These are phyloP conservation scores for Verbena officinalis DNA, from an alignment of 257 asterid species.

Conservation along the genomic window DNA sequence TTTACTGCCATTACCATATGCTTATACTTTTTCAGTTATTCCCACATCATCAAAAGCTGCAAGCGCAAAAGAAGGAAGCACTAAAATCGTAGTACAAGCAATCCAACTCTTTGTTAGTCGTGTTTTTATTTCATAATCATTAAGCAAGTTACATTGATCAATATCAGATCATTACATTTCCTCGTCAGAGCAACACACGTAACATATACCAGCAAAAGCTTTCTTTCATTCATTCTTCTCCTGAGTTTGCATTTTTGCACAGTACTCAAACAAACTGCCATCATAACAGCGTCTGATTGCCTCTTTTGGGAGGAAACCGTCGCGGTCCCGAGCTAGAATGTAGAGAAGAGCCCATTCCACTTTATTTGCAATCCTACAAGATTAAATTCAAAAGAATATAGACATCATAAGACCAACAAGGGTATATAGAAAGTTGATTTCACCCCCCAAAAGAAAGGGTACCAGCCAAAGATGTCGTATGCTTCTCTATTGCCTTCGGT, in stretches of 20 bases:
- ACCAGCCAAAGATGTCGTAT: conserved; percentile 67
- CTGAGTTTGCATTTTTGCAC: conserved; percentile 57
- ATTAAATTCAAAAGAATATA: not conserved
- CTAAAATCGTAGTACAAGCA: too few species aligned
- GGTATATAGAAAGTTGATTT: not conserved
- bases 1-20: too few species aligned
- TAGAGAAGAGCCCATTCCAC: conserved; percentile 70
- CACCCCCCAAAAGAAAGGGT: not conserved
- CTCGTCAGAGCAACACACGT: too few species aligned
- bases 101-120: too few species aligned
- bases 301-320: conserved; percentile 80
- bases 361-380: conserved; percentile 61
- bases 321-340: conserved; percentile 68
- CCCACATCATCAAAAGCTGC: too few species aligned
- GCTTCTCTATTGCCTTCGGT: conserved; percentile 63
- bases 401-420: too few species aligned
- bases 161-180: too few species aligned
- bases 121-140: too few species aligned
- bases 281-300: conserved; percentile 81
- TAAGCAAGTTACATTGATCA: too few species aligned
- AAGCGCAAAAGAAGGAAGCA: too few species aligned
- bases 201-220: too few species aligned
- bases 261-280: conserved; percentile 87
- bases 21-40: too few species aligned
- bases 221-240: not conserved